Evolutionary conservation across 441 rosid species (phyloP), one percentile per base, ranked within the genome.

Genomic region (Populus hybrid): DNA sequence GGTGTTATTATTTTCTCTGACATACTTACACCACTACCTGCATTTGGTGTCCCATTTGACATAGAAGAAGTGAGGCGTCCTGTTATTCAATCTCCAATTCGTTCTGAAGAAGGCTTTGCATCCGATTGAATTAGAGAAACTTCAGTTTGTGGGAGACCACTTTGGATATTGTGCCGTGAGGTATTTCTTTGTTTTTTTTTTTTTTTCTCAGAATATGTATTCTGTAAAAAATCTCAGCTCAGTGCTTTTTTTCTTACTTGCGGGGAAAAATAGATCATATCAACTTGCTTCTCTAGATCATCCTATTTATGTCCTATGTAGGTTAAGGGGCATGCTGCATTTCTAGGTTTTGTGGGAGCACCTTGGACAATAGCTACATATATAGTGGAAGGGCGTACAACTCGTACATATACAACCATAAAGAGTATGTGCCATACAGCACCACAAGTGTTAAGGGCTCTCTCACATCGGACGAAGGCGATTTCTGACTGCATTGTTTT

Each of bases 291-390:
- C 12, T 67, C 35, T 36, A 50, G 53, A 64, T 66, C 46, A 10
- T 23, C 75, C 30, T 67, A 12, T 79, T 75, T 14, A 10, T 68
- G 74, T 28, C 79, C 70, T 63, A 9, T 61, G 72, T 72, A 94
- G 97, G 97, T 95, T 32, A 92, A 92, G 75, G 94, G 84, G 66
- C 87, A 71, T 76, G 95, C 99, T 9, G 94, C 97, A 24, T 88
- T 93, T 9, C 83, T 95, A 67, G 98, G 99, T 77, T 95, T 93
- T 79, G 96, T 93, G 46, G 99, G 98, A 78, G 98, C 99, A 69
- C 96, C 98, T 46, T 95, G 98, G 99, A 95, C 97, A 9, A 93
- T 93, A 67, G 98, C 94, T 24, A 95, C 98, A 11, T 95, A 92
- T 84, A 87, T 92, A 9, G 90, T 93, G 68, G 99, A 95, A 87